These are phyloP conservation scores for Flaveria bidentis DNA, from an alignment of 129 eudicot genomes.

Conservation along the genomic window DNA sequence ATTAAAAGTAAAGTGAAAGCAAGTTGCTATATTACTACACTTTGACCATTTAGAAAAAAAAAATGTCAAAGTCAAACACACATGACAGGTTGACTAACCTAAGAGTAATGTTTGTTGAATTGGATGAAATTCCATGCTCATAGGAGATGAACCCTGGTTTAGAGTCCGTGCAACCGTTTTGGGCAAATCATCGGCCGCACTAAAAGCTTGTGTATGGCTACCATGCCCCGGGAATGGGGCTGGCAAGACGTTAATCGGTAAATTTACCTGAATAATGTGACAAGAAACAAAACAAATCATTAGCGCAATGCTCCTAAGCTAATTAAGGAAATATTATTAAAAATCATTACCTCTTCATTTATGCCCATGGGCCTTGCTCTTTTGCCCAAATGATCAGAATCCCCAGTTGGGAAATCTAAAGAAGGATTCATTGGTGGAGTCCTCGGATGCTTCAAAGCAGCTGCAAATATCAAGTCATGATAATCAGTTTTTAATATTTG, in stretches of 20 bases:
- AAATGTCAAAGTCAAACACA: background rate
- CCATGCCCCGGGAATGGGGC: slow-evolving; percentile 67
- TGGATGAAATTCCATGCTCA: slow-evolving; percentile 98
- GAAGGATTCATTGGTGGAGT: slow-evolving; percentile 69
- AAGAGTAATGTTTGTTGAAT: slow-evolving; percentile 72
- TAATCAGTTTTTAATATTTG: background rate
- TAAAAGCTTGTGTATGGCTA: slow-evolving; percentile 58
- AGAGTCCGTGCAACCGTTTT: slow-evolving; percentile 72
- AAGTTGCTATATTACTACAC: background rate
- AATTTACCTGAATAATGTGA: slow-evolving; percentile 54
- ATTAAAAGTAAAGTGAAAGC: background rate
- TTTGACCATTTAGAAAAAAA: background rate
- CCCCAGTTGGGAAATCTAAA: slow-evolving; percentile 79
- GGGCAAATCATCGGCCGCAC: slow-evolving; percentile 78
- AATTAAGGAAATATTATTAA: background rate
- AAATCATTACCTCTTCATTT: slow-evolving; percentile 65
- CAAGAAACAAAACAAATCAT: background rate
- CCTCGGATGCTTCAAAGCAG: slow-evolving; percentile 87
- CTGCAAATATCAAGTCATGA: slow-evolving; percentile 34
- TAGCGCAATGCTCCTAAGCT: background rate
- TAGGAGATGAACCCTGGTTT: slow-evolving; percentile 91
- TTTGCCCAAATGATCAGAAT: slow-evolving; percentile 76
- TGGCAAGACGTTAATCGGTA: slow-evolving; percentile 76
- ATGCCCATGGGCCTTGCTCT: slow-evolving; percentile 78
- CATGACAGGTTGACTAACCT: slow-evolving; percentile 36